Evolutionary conservation across 129 eudicot species (phyloP).

Genomic region (Helichrysum umbraculigerum): DNA sequence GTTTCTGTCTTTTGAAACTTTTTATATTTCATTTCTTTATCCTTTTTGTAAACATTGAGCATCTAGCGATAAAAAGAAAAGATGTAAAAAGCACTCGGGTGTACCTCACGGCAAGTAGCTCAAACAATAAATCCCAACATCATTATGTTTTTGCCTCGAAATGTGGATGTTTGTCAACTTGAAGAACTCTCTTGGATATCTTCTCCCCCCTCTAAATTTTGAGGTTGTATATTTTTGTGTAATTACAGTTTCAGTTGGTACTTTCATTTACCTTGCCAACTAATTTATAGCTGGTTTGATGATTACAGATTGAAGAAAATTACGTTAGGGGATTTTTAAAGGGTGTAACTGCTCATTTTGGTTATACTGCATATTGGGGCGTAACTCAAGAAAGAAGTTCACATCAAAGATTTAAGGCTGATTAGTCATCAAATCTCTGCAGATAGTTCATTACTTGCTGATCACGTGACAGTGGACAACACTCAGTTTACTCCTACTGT

Average conservation of each 20-base stretch:
- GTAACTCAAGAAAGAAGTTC: conserved; percentile 22
- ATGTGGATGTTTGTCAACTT: conserved; percentile 60
- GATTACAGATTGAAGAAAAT: conserved; percentile 64
- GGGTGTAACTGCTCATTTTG: conserved; percentile 69
- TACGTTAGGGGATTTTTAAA: conserved; percentile 47
- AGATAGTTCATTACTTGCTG: not conserved
- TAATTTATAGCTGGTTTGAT: not conserved
- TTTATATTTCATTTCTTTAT: too few species aligned
- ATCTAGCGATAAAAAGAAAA: too few species aligned
- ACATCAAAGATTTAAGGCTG: conserved; percentile 16
- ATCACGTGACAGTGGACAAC: not conserved
- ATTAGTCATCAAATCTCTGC: not conserved
- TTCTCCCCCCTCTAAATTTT: conserved; percentile 71
- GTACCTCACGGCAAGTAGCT: conserved; percentile 48
- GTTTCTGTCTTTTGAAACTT: too few species aligned
- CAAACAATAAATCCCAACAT: conserved; percentile 68
- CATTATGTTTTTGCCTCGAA: conserved; percentile 77
- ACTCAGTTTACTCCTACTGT: conserved; percentile 15
- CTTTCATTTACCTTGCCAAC: not conserved
- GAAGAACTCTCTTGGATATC: conserved; percentile 81
- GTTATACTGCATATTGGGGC: conserved; percentile 45
- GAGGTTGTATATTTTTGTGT: conserved; percentile 45
- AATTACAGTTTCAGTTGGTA: not conserved
- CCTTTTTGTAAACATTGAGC: too few species aligned
- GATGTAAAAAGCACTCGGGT: too few species aligned